phyloP scores from a whole-genome alignment of 352 stramenopile species.

The Blastocystis sp. region DNA sequence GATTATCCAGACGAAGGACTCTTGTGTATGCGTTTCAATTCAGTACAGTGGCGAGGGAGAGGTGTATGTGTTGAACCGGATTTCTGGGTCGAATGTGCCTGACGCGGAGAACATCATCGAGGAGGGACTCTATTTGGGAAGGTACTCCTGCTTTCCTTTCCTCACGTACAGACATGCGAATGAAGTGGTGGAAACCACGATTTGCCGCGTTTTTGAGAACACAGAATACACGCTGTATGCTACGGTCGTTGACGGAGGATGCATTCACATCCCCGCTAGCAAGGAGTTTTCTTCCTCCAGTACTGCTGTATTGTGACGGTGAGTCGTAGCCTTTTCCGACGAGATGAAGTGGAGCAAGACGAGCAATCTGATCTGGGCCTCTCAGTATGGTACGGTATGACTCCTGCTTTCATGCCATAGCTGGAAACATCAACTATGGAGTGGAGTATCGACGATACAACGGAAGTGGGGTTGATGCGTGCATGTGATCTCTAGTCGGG shows the following conservation, averaged over 20 bases:
- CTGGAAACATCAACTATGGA: constrained; percentile 19
- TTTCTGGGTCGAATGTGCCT: constrained; percentile 2
- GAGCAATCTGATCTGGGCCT: constrained; percentile 51
- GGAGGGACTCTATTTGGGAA: constrained; percentile 31
- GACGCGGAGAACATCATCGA: constrained; percentile 50
- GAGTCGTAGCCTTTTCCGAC: constrained; percentile 25
- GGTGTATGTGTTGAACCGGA: constrained; percentile 46
- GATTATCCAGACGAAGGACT: constrained; percentile 36
- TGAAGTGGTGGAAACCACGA: constrained; percentile 6
- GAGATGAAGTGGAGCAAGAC: constrained; percentile 51
- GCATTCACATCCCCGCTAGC: constrained; percentile 36
- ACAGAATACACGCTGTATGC: constrained; percentile 52
- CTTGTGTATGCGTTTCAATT: constrained; percentile 34
- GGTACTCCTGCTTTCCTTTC: neutral
- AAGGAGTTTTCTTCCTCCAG: neutral
- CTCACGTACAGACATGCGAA: constrained; percentile 4
- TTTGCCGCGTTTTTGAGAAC: constrained; percentile 56
- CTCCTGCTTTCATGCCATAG: neutral
- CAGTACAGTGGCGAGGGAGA: constrained; percentile 36
- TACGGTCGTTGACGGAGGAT: constrained; percentile 27
- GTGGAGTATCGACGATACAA: constrained; percentile 39
- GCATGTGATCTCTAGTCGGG: neutral
- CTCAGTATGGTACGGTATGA: neutral
- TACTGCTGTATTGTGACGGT: neutral
- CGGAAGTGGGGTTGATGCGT: neutral